Conservation (phyloP, 2,329 filamentous ascomycete species). For the Aureobasidium sp. region DNA sequence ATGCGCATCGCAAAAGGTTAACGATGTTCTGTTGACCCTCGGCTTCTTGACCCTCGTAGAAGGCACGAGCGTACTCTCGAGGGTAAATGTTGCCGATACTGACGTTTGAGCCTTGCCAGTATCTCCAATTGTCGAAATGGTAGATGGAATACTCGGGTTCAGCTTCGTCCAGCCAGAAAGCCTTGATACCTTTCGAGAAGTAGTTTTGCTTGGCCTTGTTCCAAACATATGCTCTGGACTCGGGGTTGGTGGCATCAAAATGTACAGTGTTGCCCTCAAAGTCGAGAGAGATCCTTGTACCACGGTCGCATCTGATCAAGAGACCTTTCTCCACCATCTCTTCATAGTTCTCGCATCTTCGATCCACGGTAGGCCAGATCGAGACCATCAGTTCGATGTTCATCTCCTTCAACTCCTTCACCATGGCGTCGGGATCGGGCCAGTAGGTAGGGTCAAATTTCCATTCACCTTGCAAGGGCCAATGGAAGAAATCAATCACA, state of each 20-base stretch:
- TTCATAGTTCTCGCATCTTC: constrained; percentile 50
- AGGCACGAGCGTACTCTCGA: constrained; percentile 50
- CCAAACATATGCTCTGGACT: constrained; percentile 54
- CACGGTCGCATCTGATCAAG: constrained; percentile 55
- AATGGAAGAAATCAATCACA: constrained; percentile 64
- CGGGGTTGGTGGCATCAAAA: constrained; percentile 58
- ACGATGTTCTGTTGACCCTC: constrained; percentile 52
- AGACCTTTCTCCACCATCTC: constrained; percentile 57
- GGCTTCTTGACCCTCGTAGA: constrained; percentile 52
- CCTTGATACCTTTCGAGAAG: constrained; percentile 53
- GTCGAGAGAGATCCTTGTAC: constrained; percentile 52
- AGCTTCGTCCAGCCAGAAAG: constrained; percentile 65
- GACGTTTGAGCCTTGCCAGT: constrained; percentile 49
- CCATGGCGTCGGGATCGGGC: constrained; percentile 60
- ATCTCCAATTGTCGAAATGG: constrained; percentile 61
- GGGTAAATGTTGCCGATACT: constrained; percentile 57
- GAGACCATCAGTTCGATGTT: constrained; percentile 62
- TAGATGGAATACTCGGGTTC: constrained; percentile 60
- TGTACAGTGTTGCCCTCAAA: constrained; percentile 54
- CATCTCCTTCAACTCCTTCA: constrained; percentile 52
- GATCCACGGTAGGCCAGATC: constrained; percentile 62
- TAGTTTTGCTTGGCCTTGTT: constrained; percentile 53
- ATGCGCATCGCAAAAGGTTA: constrained; percentile 52
- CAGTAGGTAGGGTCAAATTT: constrained; percentile 57
- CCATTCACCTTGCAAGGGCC: constrained; percentile 62